Percentiles rank a stretch among this genome's conserved stretches.
phyloP scores from a whole-genome alignment of 2,329 filamentous ascomycete species.

The Aspergillus thermomutatus region DNA sequence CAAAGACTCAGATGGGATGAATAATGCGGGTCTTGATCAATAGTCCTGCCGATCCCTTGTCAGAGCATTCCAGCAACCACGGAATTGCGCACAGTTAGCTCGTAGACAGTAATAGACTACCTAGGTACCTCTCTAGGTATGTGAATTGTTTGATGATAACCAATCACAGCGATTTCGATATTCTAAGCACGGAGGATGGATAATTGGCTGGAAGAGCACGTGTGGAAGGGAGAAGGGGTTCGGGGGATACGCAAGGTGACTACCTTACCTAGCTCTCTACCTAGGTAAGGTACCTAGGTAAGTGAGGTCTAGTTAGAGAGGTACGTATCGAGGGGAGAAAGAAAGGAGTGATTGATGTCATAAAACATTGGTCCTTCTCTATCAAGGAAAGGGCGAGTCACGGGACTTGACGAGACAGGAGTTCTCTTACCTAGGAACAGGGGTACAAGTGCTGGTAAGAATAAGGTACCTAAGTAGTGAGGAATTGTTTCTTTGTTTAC shows the following conservation, averaged over 20 bases:
- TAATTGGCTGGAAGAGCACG: background rate
- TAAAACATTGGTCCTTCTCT: background rate
- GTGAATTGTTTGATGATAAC: background rate
- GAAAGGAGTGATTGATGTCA: slow-evolving; percentile 16
- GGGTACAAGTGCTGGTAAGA: slow-evolving; percentile 18
- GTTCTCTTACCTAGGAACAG: too few relatives aligned
- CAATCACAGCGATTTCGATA: background rate
- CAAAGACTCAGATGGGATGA: background rate
- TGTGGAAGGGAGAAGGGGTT: background rate
- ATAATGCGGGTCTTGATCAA: slow-evolving; percentile 6
- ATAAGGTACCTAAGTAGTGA: background rate
- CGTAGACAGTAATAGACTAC: too few relatives aligned
- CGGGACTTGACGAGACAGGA: too few relatives aligned
- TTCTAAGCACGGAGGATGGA: background rate
- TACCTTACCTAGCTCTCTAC: too few relatives aligned
- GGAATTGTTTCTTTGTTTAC: slow-evolving; percentile 6
- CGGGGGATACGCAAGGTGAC: slow-evolving; percentile 5
- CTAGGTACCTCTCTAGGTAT: too few relatives aligned
- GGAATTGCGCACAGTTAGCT: background rate
- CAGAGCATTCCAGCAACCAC: slow-evolving; percentile 2
- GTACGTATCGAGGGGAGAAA: background rate
- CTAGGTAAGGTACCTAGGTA: too few relatives aligned
- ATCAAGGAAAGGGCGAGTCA: slow-evolving; percentile 11
- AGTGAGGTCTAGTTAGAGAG: too few relatives aligned
- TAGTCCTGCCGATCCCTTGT: slow-evolving; percentile 16